Base-by-base conservation (phyloP, 2,329 filamentous ascomycete species). In the Fusarium chaquense region DNA sequence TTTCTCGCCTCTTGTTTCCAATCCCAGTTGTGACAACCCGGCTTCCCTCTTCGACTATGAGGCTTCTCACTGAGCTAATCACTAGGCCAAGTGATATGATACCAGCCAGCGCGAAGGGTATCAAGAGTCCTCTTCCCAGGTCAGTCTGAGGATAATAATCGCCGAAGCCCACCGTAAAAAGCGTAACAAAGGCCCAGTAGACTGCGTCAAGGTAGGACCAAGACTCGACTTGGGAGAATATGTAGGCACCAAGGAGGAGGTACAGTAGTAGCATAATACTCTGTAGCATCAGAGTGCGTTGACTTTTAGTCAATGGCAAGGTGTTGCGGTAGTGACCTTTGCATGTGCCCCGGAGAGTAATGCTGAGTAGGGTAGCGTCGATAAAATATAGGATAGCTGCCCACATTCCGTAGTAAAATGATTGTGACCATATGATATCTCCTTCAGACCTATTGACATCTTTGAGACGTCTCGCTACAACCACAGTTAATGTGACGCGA, bases 131-230 rank as follows among this genome's bases (percentile, higher is more conserved):
- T 35, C 54, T 41, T 5, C 45, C 45, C 3, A 57, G 22, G 5
- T 41, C 35, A 9, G 45, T 57, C 0, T 18, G 11, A 20, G 45
- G 54, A 18, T 52, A 13, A 15, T 28, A 57, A 6, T 57, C 54
- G 10, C 45, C 45, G 6, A 57, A 57, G 4, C 54, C 54, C 10
- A 57, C 45, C 9, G 45, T 57, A 15, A 57, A 57, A 26, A 57
- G 54, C 1, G 45, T 57, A 13, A 57, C 45, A 6, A 57, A 36
- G 6, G 54, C 28, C 54, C 45, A 57, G 16, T 41, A 57, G 6
- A 57, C 35, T 33, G 45, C 16, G 26, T 57, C 45, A 16, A 57
- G 45, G 26, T 57, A 57, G 1, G 20, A 6, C 45, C 45, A 57
- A 6, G 35, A 41, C 12, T 57, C 45, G 16, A 57, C 22, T 9